A percentile compares a stretch with the other conserved stretches of the same genome.
These are phyloP conservation scores for Tubosaeta sp. DNA, from an alignment of 768 basidiomycete species.

Conservation along the genomic window DNA sequence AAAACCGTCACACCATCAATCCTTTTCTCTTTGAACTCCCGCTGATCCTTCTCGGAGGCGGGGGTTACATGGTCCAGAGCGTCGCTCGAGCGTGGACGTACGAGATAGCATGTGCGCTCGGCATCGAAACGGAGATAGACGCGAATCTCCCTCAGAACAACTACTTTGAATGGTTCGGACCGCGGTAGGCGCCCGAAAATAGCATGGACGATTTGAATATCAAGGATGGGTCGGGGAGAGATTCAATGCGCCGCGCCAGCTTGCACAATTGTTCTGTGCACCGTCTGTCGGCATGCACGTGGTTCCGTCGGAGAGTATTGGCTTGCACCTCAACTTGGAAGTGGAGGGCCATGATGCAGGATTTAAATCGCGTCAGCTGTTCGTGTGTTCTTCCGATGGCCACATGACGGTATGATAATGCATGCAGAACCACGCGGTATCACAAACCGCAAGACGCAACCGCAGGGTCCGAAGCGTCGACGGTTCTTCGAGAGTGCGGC, in stretches of 20 bases:
- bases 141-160: constrained; percentile 79
- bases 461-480: constrained; percentile 45
- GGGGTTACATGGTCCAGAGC: constrained; percentile 96
- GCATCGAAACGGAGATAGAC: constrained; percentile 73
- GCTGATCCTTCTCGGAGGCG: constrained; percentile 88
- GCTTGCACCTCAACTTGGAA: constrained; percentile 55
- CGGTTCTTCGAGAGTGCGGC: constrained; percentile 40
- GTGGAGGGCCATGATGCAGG: constrained; percentile 46
- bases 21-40: no score
- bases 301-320: constrained; percentile 69
- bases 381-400: background rate
- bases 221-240: constrained; percentile 69
- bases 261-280: constrained; percentile 60
- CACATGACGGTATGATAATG: background rate
- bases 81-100: constrained; percentile 94
- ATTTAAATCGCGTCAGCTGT: constrained; percentile 56
- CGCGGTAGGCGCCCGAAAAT: constrained; percentile 83
- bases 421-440: constrained; percentile 55
- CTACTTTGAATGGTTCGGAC: constrained; percentile 98
- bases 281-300: constrained; percentile 87
- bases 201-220: constrained; percentile 95
- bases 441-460: constrained; percentile 54
- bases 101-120: constrained; percentile 95
- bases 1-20: no score
- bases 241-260: constrained; percentile 55